Conservation (phyloP, 345 rosid species). For the Rhizophora apiculata region DNA sequence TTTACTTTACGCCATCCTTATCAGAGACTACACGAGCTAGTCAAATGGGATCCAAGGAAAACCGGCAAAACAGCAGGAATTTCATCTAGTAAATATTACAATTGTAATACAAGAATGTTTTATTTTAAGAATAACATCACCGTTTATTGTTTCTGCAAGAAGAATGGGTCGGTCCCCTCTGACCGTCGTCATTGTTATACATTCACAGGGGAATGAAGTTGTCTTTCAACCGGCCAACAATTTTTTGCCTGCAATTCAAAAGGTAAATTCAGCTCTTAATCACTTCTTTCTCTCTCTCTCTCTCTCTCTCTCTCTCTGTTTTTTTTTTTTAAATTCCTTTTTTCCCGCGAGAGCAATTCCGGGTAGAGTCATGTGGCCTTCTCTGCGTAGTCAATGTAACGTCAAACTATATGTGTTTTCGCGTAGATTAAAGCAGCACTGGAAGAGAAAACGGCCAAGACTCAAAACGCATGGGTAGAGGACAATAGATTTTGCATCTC, state of each 20-base stretch:
- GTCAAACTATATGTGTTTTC: neutral
- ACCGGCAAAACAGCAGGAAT: too few relatives aligned
- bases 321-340: neutral
- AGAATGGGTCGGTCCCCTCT: too few relatives aligned
- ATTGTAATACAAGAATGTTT: too few relatives aligned
- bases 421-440: slow-evolving; percentile 30
- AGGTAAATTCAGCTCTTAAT: slow-evolving; percentile 22
- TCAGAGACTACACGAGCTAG: neutral
- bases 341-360: neutral
- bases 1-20: neutral
- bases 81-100: too few relatives aligned
- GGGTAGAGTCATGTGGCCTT: neutral
- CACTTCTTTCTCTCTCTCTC: neutral
- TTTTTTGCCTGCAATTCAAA: slow-evolving; percentile 41
- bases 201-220: slow-evolving; percentile 34
- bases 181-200: too few relatives aligned
- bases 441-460: slow-evolving; percentile 22
- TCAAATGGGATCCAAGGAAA: neutral
- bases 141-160: too few relatives aligned
- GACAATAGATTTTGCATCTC: slow-evolving; percentile 52
- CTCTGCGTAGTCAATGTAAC: neutral
- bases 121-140: too few relatives aligned
- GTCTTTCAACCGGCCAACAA: slow-evolving; percentile 49
- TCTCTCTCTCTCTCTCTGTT: too few relatives aligned
- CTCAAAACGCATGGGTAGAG: slow-evolving; percentile 42